Evolutionary conservation across 306 rosid species (phyloP).

Genomic region (Sphenostylis stenocarpa): DNA sequence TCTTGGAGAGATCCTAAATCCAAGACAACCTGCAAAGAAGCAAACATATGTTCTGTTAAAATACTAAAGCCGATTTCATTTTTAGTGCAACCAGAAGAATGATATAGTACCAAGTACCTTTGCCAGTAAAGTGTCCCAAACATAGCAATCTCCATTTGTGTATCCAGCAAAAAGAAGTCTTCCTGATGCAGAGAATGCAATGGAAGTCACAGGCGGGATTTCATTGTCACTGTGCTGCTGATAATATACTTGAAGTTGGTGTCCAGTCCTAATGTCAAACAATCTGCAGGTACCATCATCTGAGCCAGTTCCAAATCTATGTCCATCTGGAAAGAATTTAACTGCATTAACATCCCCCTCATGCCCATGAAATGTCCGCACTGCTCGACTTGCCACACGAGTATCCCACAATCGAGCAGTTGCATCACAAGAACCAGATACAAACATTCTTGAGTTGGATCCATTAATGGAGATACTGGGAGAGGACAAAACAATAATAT

Average conservation of each 20-base stretch:
- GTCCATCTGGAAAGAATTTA: conserved; percentile 90
- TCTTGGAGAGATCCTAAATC: conserved; percentile 88
- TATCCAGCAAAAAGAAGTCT: conserved; percentile 93
- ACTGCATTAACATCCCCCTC: conserved; percentile 79
- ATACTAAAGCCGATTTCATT: neutral
- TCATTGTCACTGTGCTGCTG: conserved; percentile 69
- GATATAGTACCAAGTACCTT: conserved; percentile 51
- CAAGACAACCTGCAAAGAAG: conserved; percentile 70
- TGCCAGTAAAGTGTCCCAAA: conserved; percentile 91
- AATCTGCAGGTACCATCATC: conserved; percentile 90
- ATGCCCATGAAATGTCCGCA: conserved; percentile 81
- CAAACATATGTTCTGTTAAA: conserved; percentile 2
- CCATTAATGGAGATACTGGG: conserved; percentile 79
- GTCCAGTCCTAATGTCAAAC: conserved; percentile 89
- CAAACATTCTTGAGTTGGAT: conserved; percentile 71
- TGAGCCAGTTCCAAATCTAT: conserved; percentile 93
- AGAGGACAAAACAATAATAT: conserved; percentile 22
- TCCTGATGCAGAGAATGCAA: conserved; percentile 91
- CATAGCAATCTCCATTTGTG: conserved; percentile 78
- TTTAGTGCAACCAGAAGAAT: neutral
- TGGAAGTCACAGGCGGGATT: conserved; percentile 65
- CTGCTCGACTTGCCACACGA: conserved; percentile 95
- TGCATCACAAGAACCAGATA: conserved; percentile 88
- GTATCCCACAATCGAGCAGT: conserved; percentile 95
- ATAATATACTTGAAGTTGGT: conserved; percentile 77